Conservation (phyloP, 495 filamentous ascomycete genomes). For the Tuber brumale region DNA sequence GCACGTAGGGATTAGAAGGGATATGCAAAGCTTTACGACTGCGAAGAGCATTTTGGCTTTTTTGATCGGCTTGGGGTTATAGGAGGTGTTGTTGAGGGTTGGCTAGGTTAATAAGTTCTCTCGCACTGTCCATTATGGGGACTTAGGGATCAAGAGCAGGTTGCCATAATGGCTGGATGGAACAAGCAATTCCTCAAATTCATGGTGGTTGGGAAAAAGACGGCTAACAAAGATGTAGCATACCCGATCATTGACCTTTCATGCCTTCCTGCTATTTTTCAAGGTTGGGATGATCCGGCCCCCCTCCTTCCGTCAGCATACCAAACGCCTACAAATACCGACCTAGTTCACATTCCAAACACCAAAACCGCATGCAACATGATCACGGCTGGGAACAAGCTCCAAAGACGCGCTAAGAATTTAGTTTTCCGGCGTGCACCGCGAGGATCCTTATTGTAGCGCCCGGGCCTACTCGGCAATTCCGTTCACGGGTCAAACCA, state of each 20-base stretch:
- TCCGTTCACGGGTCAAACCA: background rate
- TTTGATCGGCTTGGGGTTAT: conserved; percentile 6
- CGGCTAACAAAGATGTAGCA: background rate
- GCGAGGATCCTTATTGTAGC: background rate
- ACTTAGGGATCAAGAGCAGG: background rate
- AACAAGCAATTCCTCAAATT: background rate
- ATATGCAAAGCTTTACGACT: conserved; percentile 23
- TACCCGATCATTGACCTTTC: conserved; percentile 15
- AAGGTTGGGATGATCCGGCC: background rate
- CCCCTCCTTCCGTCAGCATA: background rate
- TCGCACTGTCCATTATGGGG: background rate
- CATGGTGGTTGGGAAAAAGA: background rate
- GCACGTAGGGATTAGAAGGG: conserved; percentile 25
- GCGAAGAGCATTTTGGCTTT: conserved; percentile 11
- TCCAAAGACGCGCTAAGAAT: background rate
- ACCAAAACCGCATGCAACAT: background rate
- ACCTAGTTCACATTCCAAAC: background rate
- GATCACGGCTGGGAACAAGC: background rate
- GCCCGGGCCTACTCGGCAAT: background rate
- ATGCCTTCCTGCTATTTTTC: background rate
- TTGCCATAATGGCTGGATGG: background rate
- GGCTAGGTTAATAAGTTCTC: background rate
- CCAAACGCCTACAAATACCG: background rate
- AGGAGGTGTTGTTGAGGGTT: background rate
- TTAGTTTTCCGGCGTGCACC: background rate